These are phyloP conservation scores for Fusarium tupiense DNA, from an alignment of 2,329 filamentous ascomycete species.

Conservation along the genomic window DNA sequence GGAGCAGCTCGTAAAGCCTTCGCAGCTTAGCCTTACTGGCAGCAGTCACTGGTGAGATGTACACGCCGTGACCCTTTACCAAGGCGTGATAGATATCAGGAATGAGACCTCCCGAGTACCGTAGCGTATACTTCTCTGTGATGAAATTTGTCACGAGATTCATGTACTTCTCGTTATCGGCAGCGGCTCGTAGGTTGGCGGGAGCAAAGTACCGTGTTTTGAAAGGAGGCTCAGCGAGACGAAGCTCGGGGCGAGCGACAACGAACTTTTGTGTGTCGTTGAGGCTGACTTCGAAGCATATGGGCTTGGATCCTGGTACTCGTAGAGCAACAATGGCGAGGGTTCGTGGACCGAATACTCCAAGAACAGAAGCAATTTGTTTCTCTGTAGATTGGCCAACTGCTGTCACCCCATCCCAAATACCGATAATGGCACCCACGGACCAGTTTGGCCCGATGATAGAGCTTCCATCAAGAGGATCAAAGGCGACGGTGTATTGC, in stretches of 20 bases:
- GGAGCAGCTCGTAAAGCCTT: slow-evolving; percentile 67
- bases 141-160: slow-evolving; percentile 61
- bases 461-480: slow-evolving; percentile 71
- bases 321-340: slow-evolving; percentile 65
- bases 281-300: slow-evolving; percentile 64
- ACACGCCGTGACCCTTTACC: slow-evolving; percentile 70
- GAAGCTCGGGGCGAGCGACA: slow-evolving; percentile 55
- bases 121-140: slow-evolving; percentile 63
- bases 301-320: slow-evolving; percentile 49
- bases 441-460: slow-evolving; percentile 68
- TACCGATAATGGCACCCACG: slow-evolving; percentile 67
- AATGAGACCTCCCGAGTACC: slow-evolving; percentile 69
- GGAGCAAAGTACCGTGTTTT: slow-evolving; percentile 69
- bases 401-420: slow-evolving; percentile 64
- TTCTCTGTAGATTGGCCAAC: slow-evolving; percentile 52
- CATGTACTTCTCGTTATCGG: slow-evolving; percentile 61
- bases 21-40: slow-evolving; percentile 66
- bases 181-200: slow-evolving; percentile 67
- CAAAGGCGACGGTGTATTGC: slow-evolving; percentile 68
- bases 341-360: slow-evolving; percentile 64
- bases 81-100: slow-evolving; percentile 69
- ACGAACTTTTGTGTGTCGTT: slow-evolving; percentile 42
- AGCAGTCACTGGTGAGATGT: slow-evolving; percentile 65
- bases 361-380: slow-evolving; percentile 62
- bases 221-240: slow-evolving; percentile 50